phyloP scores from a whole-genome alignment of 2,329 filamentous ascomycete species.

The Sordariomycetes sp. region DNA sequence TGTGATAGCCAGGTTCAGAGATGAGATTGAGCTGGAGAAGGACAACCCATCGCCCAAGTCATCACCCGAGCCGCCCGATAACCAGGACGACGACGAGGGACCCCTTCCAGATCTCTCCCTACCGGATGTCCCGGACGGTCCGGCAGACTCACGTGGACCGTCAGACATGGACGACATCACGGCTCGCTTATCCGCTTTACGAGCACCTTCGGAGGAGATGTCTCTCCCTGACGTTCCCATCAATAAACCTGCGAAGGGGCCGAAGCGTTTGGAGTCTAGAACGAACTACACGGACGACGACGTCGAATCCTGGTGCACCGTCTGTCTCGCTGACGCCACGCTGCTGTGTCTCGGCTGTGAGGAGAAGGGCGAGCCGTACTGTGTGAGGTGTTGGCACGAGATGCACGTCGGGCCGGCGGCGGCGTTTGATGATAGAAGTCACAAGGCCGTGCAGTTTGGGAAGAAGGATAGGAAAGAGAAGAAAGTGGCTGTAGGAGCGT shows the following conservation, averaged over 20 bases:
- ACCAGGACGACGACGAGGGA: conserved; percentile 4
- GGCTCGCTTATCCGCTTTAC: conserved; percentile 42
- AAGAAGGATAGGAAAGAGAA: conserved; percentile 19
- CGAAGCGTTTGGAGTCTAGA: conserved; percentile 26
- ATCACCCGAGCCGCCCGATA: background rate
- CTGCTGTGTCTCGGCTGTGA: conserved; percentile 66
- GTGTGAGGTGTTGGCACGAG: conserved; percentile 69
- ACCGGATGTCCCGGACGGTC: conserved; percentile 33
- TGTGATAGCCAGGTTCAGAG: conserved; percentile 34
- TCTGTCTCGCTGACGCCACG: conserved; percentile 71
- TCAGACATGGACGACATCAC: conserved; percentile 31
- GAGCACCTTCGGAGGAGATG: conserved; percentile 22
- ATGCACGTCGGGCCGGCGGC: conserved; percentile 65
- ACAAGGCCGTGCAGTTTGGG: conserved; percentile 55
- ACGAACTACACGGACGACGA: conserved; percentile 58
- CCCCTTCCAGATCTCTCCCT: conserved; percentile 24
- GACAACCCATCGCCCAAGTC: background rate
- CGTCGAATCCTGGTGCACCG: conserved; percentile 68
- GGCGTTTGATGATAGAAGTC: conserved; percentile 60
- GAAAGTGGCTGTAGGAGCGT: conserved; percentile 27
- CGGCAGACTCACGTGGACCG: conserved; percentile 22
- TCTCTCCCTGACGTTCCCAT: conserved; percentile 40
- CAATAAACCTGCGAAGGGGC: conserved; percentile 33
- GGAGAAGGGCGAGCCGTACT: conserved; percentile 46
- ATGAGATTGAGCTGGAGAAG: conserved; percentile 31